Percentiles rank a stretch among this genome's conserved stretches.
phyloP scores from a whole-genome alignment of 768 basidiomycete species.

The Amanita brunnescens region DNA sequence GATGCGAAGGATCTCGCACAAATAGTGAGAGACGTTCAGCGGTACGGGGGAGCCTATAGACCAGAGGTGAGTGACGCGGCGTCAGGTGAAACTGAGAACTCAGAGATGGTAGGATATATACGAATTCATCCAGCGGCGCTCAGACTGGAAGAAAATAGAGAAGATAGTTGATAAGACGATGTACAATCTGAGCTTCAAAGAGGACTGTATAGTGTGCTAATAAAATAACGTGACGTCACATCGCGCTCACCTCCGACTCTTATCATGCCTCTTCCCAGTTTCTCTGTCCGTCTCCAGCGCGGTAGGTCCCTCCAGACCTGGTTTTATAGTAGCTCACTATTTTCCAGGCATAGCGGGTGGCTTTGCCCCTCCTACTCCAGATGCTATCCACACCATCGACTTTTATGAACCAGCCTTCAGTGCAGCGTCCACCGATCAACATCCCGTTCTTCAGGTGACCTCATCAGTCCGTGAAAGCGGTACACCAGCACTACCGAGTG shows the following conservation, averaged over 20 bases:
- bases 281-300: conserved; percentile 51
- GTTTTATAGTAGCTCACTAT: neutral
- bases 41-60: conserved; percentile 91
- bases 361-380: conserved; percentile 60
- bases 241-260: neutral
- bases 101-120: conserved; percentile 62
- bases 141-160: conserved; percentile 99
- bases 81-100: neutral
- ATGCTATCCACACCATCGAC: conserved; percentile 45
- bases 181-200: conserved; percentile 90
- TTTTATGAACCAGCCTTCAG: conserved; percentile 18
- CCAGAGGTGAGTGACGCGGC: conserved; percentile 59
- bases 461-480: conserved; percentile 42
- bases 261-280: conserved; percentile 43
- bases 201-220: conserved; percentile 55
- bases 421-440: neutral
- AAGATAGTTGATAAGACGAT: conserved; percentile 92
- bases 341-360: conserved; percentile 64
- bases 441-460: conserved; percentile 29
- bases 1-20: conserved; percentile 95
- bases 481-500: conserved; percentile 30
- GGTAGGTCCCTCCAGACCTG: conserved; percentile 28
- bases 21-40: conserved; percentile 90
- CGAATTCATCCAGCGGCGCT: conserved; percentile 89
- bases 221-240: conserved; percentile 7